Percentiles rank a stretch among this genome's conserved stretches.
These are phyloP conservation scores for Aphanomyces cochlioides DNA, from an alignment of 352 stramenopile genomes.

Conservation along the genomic window DNA sequence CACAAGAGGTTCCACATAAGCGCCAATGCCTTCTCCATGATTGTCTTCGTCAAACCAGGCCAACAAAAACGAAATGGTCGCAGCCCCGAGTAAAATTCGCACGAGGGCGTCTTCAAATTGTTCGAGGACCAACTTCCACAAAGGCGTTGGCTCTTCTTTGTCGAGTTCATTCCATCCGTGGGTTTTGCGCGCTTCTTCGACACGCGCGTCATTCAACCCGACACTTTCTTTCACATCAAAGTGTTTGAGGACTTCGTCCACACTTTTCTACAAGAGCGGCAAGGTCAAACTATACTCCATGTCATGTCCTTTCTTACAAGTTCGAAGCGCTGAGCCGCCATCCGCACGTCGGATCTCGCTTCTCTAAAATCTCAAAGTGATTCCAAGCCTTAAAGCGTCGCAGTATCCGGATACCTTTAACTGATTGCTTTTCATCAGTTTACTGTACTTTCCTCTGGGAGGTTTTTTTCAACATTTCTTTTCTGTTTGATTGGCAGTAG, in stretches of 20 bases:
- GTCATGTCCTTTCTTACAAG: conserved; percentile 13
- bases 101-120: conserved; percentile 99
- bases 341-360: not conserved
- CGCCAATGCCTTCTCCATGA: conserved; percentile 75
- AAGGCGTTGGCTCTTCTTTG: conserved; percentile 83
- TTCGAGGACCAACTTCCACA: conserved; percentile 95
- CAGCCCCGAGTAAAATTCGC: conserved; percentile 97
- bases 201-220: conserved; percentile 50
- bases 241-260: conserved; percentile 69
- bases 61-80: conserved; percentile 92
- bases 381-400: conserved; percentile 11
- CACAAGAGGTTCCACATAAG: conserved; percentile 96
- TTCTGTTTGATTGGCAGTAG: too few species aligned
- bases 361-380: conserved; percentile 16
- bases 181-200: conserved; percentile 49
- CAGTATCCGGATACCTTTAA: conserved; percentile 10
- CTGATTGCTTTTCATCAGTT: too few species aligned
- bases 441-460: too few species aligned
- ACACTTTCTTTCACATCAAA: conserved; percentile 60
- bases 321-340: conserved; percentile 23
- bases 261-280: conserved; percentile 43
- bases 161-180: conserved; percentile 87
- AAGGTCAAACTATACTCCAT: not conserved
- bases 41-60: conserved; percentile 89
- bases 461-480: too few species aligned